phyloP scores from a whole-genome alignment of 169 alveolate species.

The Neospora caninum region DNA sequence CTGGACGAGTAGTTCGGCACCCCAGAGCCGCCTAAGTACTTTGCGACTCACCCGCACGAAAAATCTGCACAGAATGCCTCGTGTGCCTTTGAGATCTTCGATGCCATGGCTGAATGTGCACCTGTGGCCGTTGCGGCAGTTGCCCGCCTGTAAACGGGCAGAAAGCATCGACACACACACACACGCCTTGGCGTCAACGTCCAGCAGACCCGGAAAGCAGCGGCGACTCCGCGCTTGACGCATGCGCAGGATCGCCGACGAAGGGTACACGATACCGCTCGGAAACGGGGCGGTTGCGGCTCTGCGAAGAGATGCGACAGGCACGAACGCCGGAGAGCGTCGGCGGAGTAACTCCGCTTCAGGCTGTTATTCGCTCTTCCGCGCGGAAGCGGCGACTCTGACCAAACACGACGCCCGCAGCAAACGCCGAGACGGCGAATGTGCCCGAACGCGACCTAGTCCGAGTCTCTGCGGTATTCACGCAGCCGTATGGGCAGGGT shows the following conservation, averaged over 20 bases:
- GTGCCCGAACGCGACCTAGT: no score
- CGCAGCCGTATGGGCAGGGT: not conserved
- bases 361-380: not conserved
- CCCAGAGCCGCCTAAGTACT: no score
- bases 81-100: constrained; percentile 28
- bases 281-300: not conserved
- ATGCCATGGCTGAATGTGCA: constrained; percentile 16
- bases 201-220: not conserved
- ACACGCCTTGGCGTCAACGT: not conserved
- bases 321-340: not conserved
- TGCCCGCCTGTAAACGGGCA: not conserved
- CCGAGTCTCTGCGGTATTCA: not conserved
- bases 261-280: not conserved
- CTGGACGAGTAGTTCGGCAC: no score
- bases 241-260: not conserved
- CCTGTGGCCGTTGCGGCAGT: constrained; percentile 34
- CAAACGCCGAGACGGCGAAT: not conserved
- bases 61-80: constrained; percentile 20
- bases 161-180: not conserved
- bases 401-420: not conserved
- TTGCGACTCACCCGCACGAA: not conserved
- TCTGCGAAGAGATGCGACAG: not conserved
- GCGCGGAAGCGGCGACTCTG: not conserved
- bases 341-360: not conserved
- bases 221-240: not conserved